A percentile compares a stretch with the other conserved stretches of the same genome.
Evolutionary conservation across 345 rosid species (phyloP).

Genomic region (Tarenaya hassleriana): DNA sequence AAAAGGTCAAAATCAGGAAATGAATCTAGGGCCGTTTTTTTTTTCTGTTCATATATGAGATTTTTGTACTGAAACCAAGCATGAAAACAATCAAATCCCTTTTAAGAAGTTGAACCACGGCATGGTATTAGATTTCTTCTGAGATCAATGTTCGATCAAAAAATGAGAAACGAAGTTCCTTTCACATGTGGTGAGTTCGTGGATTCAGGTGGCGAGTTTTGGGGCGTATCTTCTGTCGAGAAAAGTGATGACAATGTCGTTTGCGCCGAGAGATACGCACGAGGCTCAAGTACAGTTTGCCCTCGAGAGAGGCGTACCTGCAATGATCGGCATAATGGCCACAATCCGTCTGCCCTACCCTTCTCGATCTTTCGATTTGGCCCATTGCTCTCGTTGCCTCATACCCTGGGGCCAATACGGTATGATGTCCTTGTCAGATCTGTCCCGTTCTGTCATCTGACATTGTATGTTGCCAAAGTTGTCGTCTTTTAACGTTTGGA

Average conservation of each 20-base stretch:
- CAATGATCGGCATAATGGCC: slow-evolving; percentile 77
- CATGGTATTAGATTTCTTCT: too few species aligned
- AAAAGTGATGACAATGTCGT: slow-evolving; percentile 65
- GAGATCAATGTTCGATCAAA: too few species aligned
- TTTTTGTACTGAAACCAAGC: too few species aligned
- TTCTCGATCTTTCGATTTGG: slow-evolving; percentile 87
- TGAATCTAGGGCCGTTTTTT: too few species aligned
- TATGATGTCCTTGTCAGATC: too few species aligned
- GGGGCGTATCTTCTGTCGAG: slow-evolving; percentile 84
- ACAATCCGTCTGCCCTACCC: slow-evolving; percentile 88
- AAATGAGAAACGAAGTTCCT: too few species aligned
- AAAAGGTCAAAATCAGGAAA: too few species aligned
- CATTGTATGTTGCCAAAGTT: too few species aligned
- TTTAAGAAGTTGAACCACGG: too few species aligned
- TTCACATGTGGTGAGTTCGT: neutral
- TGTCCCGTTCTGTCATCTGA: too few species aligned
- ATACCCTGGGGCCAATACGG: slow-evolving; percentile 85
- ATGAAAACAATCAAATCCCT: too few species aligned
- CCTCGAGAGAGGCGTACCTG: slow-evolving; percentile 89
- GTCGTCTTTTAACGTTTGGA: neutral
- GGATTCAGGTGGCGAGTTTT: slow-evolving; percentile 82
- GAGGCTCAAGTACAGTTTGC: slow-evolving; percentile 97
- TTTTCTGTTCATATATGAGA: too few species aligned
- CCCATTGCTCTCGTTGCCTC: slow-evolving; percentile 96
- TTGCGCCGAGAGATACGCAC: slow-evolving; percentile 94